Percentiles rank a stretch among this genome's conserved stretches.
These are phyloP conservation scores for Setaria italica DNA, from an alignment of 202 grass and related monocot genomes.

Conservation along the genomic window DNA sequence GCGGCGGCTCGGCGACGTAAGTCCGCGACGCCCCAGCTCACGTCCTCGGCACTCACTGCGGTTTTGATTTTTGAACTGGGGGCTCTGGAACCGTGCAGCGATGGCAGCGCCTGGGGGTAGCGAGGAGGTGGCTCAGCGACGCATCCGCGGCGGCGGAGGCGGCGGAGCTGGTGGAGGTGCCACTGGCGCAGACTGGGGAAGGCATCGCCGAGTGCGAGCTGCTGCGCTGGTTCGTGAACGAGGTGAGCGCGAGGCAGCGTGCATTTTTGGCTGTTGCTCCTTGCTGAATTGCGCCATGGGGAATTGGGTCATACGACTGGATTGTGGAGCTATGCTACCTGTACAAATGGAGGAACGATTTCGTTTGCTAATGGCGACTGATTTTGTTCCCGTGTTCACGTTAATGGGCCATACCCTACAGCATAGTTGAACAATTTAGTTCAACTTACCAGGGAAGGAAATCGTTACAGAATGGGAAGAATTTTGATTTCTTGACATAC, in stretches of 20 bases:
- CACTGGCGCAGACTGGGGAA: slow-evolving; percentile 93
- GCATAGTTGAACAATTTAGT: not conserved
- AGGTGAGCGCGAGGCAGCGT: slow-evolving; percentile 38
- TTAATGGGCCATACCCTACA: not conserved
- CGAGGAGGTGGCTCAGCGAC: slow-evolving; percentile 53
- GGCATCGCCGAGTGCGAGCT: slow-evolving; percentile 98
- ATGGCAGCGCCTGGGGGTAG: not conserved
- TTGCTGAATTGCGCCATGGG: not conserved
- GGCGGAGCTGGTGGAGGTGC: slow-evolving; percentile 72
- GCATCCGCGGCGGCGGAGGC: slow-evolving; percentile 40
- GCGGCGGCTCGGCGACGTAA: slow-evolving; percentile 35
- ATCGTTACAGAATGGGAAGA: not conserved
- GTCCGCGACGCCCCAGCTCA: not conserved
- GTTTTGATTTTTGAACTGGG: not conserved
- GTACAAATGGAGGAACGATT: not conserved
- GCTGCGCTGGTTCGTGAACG: slow-evolving; percentile 80
- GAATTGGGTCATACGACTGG: not conserved
- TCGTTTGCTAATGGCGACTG: not conserved
- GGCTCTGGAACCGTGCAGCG: slow-evolving; percentile 31
- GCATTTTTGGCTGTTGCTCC: not conserved
- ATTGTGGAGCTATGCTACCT: not conserved
- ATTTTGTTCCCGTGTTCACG: not conserved
- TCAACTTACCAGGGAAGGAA: not conserved
- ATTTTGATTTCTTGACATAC: not conserved
- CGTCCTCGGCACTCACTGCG: not conserved